Evolutionary conservation across 768 basidiomycete genomes (phyloP).

Genomic region (Kwoniella heveanensis): DNA sequence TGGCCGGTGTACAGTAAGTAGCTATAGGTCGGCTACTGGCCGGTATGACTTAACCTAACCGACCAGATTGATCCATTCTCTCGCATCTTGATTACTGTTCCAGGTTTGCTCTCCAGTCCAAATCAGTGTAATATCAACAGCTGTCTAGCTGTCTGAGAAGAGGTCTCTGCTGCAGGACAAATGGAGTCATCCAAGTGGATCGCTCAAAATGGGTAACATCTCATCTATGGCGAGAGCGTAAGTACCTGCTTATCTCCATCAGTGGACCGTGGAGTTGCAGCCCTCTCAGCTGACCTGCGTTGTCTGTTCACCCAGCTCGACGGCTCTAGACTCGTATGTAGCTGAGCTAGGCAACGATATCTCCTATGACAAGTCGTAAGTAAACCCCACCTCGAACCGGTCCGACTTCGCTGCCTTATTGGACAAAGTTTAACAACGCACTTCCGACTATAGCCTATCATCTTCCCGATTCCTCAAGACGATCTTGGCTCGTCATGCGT

Average conservation of each 20-base stretch:
- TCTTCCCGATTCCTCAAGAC: slow-evolving; percentile 78
- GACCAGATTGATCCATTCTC: too few relatives aligned
- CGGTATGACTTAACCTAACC: too few relatives aligned
- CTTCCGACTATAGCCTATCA: slow-evolving; percentile 61
- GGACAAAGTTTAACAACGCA: background rate
- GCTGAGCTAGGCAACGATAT: slow-evolving; percentile 83
- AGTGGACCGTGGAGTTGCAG: too few relatives aligned
- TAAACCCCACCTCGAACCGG: too few relatives aligned
- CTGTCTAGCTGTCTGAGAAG: too few relatives aligned
- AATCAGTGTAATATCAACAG: too few relatives aligned
- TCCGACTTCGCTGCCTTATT: too few relatives aligned
- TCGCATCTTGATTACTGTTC: too few relatives aligned
- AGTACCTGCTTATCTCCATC: slow-evolving; percentile 20
- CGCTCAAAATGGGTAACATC: slow-evolving; percentile 49
- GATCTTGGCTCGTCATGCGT: slow-evolving; percentile 80
- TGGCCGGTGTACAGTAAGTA: background rate
- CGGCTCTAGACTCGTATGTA: slow-evolving; percentile 84
- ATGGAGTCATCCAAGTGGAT: background rate
- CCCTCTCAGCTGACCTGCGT: background rate
- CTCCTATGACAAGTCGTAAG: slow-evolving; percentile 87
- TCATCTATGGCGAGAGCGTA: slow-evolving; percentile 55
- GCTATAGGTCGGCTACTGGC: too few relatives aligned
- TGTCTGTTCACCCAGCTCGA: slow-evolving; percentile 40
- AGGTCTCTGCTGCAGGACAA: too few relatives aligned
- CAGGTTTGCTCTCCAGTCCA: too few relatives aligned